These are phyloP conservation scores for Asterochloris erici DNA, from an alignment of 139 green algal genomes.

Conservation along the genomic window DNA sequence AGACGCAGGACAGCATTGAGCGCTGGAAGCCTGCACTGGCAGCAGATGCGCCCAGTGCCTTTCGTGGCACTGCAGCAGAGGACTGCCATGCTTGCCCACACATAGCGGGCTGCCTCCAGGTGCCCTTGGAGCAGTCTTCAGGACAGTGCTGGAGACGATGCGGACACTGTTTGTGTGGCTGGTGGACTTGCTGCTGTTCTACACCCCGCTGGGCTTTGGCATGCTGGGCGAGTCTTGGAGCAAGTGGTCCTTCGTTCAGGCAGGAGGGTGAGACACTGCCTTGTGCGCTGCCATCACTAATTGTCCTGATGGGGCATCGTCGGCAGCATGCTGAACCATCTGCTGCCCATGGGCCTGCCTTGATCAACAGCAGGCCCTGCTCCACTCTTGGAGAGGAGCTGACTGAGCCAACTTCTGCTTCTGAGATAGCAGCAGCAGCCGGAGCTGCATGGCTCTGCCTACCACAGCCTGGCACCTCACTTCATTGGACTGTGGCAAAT, in stretches of 20 bases:
- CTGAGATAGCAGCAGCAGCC: neutral
- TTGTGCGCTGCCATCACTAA: neutral
- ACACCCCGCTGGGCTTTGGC: conserved; percentile 45
- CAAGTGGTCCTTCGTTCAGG: conserved; percentile 53
- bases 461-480: neutral
- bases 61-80: too few relatives aligned
- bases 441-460: neutral
- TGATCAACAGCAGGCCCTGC: neutral
- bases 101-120: conserved; percentile 20
- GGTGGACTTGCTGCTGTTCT: conserved; percentile 62
- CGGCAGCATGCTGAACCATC: neutral
- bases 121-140: conserved; percentile 64
- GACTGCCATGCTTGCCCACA: too few relatives aligned
- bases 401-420: neutral
- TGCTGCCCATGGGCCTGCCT: neutral
- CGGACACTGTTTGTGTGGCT: conserved; percentile 74
- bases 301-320: neutral
- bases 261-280: conserved; percentile 25
- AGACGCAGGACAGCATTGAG: too few relatives aligned
- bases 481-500: neutral
- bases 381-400: neutral
- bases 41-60: too few relatives aligned
- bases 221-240: conserved; percentile 64
- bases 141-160: conserved; percentile 72
- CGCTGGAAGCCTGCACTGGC: too few relatives aligned